Base-by-base conservation (phyloP, 331 rosid species). In the Rosa hybrid region DNA sequence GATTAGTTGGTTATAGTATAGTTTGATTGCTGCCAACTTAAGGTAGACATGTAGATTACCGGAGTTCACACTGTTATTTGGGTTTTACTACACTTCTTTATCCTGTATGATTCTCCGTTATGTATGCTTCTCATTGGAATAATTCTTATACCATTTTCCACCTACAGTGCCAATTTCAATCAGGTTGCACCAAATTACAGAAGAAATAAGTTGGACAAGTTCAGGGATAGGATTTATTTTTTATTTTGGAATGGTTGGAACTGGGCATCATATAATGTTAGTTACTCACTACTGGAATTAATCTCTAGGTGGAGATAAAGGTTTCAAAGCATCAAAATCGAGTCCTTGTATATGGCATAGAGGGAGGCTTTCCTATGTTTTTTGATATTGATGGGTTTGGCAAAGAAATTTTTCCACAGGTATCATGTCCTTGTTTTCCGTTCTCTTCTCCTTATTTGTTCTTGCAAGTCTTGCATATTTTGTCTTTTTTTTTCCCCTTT, bases 371-470 rank as follows among this genome's bases (percentile, higher is more conserved):
- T 77, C 99, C 99, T 23, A 82, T 89, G 83, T 89, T 93, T 77
- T 95, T 95, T 16, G 96, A 95, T 70, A 44, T 89, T 51, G 97
- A 95, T 86, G 98, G 96, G 44, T 88, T 98, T 20, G 98, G 97
- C 84, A 78, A 87, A 0, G 94, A 95, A 12, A 88, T 95, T 78
- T 91, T 79, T 62, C 97, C 99, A 89, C 99, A 79, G 98, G 98
- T 94, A 81, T 34, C 71, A 78, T 8, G 12, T 46, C 30, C 21
- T 49, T 70, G n/a, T 49, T 62, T 44, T 14, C 20, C 34, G 34
- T 30, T 30, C 34, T 30, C 34, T 60, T 23, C 5, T 17, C 67
- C 51, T 46, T 53, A 71, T 67, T 71, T 4, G 34, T 42, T 72
- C 25, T 21, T 42, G 8, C 57, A 53, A 23, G 23, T 12, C 9